Evolutionary conservation across 2,329 filamentous ascomycete genomes (phyloP).

Genomic region (Trichoderma oligosporum): DNA sequence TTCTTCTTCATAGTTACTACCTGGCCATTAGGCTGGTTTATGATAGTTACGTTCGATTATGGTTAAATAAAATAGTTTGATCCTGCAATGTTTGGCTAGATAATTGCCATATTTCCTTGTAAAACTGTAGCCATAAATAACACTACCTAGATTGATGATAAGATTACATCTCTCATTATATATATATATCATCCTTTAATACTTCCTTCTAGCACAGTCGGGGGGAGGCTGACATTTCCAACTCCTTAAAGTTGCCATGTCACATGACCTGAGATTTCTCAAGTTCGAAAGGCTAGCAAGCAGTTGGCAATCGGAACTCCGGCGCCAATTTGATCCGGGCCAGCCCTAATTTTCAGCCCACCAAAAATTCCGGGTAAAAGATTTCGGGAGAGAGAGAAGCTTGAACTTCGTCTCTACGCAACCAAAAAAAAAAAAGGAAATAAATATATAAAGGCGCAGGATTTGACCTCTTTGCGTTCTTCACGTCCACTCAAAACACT

Average conservation of each 20-base stretch:
- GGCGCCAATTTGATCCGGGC: conserved; percentile 24
- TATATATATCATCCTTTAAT: background rate
- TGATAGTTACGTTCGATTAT: conserved; percentile 17
- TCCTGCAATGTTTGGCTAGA: background rate
- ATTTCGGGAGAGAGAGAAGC: conserved; percentile 10
- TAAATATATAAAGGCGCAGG: conserved; percentile 61
- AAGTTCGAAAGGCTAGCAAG: background rate
- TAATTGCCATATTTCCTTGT: background rate
- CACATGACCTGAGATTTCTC: background rate
- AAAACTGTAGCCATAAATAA: background rate
- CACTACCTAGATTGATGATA: background rate
- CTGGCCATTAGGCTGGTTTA: conserved; percentile 16
- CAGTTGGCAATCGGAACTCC: background rate
- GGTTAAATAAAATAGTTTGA: conserved; percentile 17
- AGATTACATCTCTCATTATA: too few relatives aligned
- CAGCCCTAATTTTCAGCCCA: conserved; percentile 37
- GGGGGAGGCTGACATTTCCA: background rate
- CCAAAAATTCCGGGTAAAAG: conserved; percentile 27
- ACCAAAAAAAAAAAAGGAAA: conserved; percentile 16
- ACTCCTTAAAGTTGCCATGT: background rate
- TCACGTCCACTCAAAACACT: conserved; percentile 33
- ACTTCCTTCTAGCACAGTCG: too few relatives aligned
- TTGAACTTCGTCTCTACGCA: conserved; percentile 19
- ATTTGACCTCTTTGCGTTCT: conserved; percentile 67
- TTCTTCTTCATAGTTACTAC: conserved; percentile 11